These are phyloP conservation scores for Gillenia trifoliata DNA, from an alignment of 306 rosid species.

Conservation along the genomic window DNA sequence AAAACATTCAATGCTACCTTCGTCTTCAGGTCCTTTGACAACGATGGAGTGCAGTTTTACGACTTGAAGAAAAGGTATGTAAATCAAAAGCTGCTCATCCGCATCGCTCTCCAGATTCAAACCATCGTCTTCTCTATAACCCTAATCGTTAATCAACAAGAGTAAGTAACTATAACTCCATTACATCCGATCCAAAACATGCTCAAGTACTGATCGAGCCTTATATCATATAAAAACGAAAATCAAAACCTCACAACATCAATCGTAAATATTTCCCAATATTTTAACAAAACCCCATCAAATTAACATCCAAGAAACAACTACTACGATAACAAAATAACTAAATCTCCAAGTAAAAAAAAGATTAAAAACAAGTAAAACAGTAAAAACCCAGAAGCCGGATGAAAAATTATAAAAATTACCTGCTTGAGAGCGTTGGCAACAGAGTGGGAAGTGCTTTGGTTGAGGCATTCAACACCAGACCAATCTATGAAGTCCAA, in stretches of 20 bases:
- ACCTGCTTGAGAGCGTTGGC: constrained; percentile 82
- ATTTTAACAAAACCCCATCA: background rate
- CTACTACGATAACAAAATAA: background rate
- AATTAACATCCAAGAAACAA: background rate
- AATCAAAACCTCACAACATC: background rate
- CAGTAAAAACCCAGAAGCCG: background rate
- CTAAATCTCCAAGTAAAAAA: background rate
- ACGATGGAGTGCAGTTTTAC: constrained; percentile 69
- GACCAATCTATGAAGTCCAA: constrained; percentile 93
- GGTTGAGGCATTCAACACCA: constrained; percentile 91
- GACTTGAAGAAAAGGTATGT: constrained; percentile 84
- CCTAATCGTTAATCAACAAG: constrained; percentile 37
- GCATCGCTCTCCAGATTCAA: constrained; percentile 95
- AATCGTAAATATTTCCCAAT: background rate
- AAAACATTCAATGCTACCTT: constrained; percentile 43
- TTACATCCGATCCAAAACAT: background rate
- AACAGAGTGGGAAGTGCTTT: constrained; percentile 62
- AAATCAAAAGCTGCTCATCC: constrained; percentile 91
- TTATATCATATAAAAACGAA: background rate
- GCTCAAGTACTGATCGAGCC: background rate
- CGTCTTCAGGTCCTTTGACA: constrained; percentile 82
- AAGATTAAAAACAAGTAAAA: too few relatives aligned
- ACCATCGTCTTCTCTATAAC: constrained; percentile 90
- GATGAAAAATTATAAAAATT: background rate
- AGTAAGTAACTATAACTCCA: background rate